phyloP scores from a whole-genome alignment of 371 early-diverging fungal genomes.

The Rozella allomycis region DNA sequence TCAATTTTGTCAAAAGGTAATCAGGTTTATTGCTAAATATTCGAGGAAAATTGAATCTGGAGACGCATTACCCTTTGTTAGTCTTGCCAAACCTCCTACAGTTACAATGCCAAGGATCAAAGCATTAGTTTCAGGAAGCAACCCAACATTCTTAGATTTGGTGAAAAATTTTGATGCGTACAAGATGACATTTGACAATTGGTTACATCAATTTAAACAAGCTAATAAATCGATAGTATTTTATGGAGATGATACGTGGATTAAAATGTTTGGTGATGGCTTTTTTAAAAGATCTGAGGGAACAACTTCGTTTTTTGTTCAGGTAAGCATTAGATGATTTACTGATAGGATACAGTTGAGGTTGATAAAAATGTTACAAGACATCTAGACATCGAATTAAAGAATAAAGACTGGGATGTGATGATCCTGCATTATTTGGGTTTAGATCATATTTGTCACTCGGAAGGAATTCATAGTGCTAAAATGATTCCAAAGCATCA shows the following conservation, averaged over 20 bases:
- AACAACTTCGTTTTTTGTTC: slow-evolving; percentile 54
- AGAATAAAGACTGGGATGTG: slow-evolving; percentile 1
- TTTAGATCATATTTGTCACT: slow-evolving; percentile 13
- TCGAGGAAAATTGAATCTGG: slow-evolving; percentile 4
- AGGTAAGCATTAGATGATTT: no score
- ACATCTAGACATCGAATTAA: not conserved
- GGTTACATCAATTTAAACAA: slow-evolving; percentile 13
- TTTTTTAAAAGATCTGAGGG: slow-evolving; percentile 28
- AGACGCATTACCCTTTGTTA: slow-evolving; percentile 37
- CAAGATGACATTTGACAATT: slow-evolving; percentile 30
- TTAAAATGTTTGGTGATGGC: not conserved
- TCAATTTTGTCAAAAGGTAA: slow-evolving; percentile 36
- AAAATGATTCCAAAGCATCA: slow-evolving; percentile 3
- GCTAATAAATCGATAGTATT: slow-evolving; percentile 1
- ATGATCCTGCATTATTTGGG: slow-evolving; percentile 2
- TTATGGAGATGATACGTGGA: slow-evolving; percentile 17
- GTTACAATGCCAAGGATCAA: not conserved
- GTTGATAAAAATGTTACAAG: slow-evolving; percentile 58
- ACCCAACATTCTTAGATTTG: not conserved
- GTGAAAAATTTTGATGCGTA: slow-evolving; percentile 17
- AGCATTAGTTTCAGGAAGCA: not conserved
- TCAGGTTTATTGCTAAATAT: slow-evolving; percentile 20
- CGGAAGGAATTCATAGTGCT: slow-evolving; percentile 10
- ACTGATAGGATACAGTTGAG: slow-evolving; percentile 51
- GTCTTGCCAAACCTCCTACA: slow-evolving; percentile 30